Percentiles rank a stretch among this genome's conserved stretches.
These are phyloP conservation scores for Stephanodiscus triporus DNA, from an alignment of 108 stramenopile species.

Conservation along the genomic window DNA sequence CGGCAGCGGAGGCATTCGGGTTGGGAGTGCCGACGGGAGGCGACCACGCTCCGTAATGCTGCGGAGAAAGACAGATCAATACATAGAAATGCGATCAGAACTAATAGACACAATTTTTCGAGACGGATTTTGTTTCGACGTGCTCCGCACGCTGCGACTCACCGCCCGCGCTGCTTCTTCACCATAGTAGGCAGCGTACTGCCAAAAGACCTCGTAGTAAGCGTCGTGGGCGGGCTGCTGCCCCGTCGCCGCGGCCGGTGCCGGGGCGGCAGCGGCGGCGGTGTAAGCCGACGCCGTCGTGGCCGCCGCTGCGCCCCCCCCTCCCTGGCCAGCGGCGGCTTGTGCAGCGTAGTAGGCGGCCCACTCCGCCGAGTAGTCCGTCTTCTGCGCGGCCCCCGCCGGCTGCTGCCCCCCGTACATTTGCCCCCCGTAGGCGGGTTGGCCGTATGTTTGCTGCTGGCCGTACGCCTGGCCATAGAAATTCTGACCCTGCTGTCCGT, in stretches of 20 bases:
- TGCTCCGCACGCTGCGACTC: neutral
- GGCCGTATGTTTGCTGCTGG: constrained; percentile 37
- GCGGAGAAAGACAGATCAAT: neutral
- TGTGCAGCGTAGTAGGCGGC: constrained; percentile 76
- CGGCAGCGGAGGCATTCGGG: constrained; percentile 76
- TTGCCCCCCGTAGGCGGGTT: constrained; percentile 48
- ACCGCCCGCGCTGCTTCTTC: constrained; percentile 79
- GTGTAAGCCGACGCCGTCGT: constrained; percentile 34
- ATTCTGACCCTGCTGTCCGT: constrained; percentile 56
- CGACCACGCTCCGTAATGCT: constrained; percentile 89
- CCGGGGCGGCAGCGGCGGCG: constrained; percentile 33
- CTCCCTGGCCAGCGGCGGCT: constrained; percentile 43
- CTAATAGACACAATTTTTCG: neutral
- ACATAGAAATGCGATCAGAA: neutral
- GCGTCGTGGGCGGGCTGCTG: constrained; percentile 66
- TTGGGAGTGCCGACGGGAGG: constrained; percentile 88
- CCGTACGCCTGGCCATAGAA: constrained; percentile 53
- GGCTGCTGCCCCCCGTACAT: constrained; percentile 25
- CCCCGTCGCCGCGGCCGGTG: constrained; percentile 32
- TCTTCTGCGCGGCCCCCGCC: constrained; percentile 20
- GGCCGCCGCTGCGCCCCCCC: constrained; percentile 22
- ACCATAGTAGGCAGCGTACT: constrained; percentile 82
- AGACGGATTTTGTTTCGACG: neutral
- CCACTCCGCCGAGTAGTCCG: constrained; percentile 76
- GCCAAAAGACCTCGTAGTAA: constrained; percentile 91